Base-by-base conservation (phyloP, 305 asterid genomes). In the Withania somnifera region DNA sequence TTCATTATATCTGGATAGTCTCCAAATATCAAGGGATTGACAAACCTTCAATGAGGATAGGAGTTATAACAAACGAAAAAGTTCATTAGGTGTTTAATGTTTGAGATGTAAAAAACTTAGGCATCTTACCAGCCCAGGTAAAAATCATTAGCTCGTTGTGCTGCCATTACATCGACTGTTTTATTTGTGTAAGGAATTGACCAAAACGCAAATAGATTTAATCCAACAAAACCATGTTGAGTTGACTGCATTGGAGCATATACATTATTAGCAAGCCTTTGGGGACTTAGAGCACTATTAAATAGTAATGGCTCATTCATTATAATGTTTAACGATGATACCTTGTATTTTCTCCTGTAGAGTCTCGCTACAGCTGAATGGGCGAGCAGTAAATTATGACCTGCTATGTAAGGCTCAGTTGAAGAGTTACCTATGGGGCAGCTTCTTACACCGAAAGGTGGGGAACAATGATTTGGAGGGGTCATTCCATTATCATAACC, bases 291-390 rank as follows among this genome's bases (percentile, higher is more conserved):
- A 47, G 24, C 24, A 14, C 79, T 47, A 73, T 57, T 38, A 68
- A 67, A 17, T 5, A 26, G 79, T 47, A 47, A 47, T 47, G 26
- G 7, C 58, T 6, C 68, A 14, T 26, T 13, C 15, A 24, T 24
- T 58, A 24, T 5, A 10, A 26, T 47, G 40, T 26, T 73, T 73
- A 26, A 47, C 6, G 17, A 8, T 40, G 13, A 34, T 87, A 92
- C 97, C 97, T 90, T 84, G 84, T 92, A 91, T 58, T 90, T 91
- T 38, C 66, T 68, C 81, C 52, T 83, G 78, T 92, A 92, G 11
- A 91, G 89, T 67, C 69, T 88, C 20, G 80, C 88, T 13, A 54
- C 87, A 81, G 94, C 90, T 7, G 94, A 87, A 86, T 93, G 97
- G 20, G 94, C 89, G 4, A 92, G 88, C 79, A 92, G 83, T 87